Conservation (phyloP, 148 eudicot species). For the Arctostaphylos glauca region DNA sequence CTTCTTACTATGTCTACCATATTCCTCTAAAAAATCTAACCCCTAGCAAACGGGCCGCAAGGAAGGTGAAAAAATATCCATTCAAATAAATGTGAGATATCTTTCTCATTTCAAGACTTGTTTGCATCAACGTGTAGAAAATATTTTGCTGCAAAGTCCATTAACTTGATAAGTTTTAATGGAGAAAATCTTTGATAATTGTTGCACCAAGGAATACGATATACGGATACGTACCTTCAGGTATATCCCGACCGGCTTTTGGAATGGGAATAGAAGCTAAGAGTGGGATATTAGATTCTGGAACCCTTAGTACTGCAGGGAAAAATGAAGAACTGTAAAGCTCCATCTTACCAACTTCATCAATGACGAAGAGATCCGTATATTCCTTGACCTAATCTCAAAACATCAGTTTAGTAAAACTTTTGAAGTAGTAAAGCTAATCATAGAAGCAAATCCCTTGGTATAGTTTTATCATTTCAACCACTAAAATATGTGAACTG, state of each 20-base stretch:
- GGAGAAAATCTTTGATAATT: not conserved
- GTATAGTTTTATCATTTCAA: not conserved
- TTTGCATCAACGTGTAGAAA: not conserved
- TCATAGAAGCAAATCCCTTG: not conserved
- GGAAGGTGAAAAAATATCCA: not conserved
- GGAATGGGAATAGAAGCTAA: conserved; percentile 80
- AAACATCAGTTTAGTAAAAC: not conserved
- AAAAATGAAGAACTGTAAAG: conserved; percentile 76
- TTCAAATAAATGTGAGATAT: not conserved
- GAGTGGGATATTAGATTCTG: conserved; percentile 72
- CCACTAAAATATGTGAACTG: not conserved
- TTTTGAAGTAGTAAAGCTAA: not conserved
- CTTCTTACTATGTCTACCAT: too few species aligned
- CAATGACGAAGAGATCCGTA: conserved; percentile 76
- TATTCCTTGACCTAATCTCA: conserved; percentile 69
- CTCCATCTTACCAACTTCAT: conserved; percentile 98
- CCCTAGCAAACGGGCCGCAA: too few species aligned
- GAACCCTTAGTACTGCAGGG: conserved; percentile 76
- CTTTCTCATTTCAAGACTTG: not conserved
- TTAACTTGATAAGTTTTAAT: not conserved
- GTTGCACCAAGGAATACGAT: not conserved
- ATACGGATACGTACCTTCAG: conserved; percentile 53
- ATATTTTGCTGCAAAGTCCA: not conserved
- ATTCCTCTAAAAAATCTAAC: too few species aligned
- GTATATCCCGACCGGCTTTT: conserved; percentile 79